Conservation (phyloP, 148 eudicot species). For the Chenopodium suecicum region DNA sequence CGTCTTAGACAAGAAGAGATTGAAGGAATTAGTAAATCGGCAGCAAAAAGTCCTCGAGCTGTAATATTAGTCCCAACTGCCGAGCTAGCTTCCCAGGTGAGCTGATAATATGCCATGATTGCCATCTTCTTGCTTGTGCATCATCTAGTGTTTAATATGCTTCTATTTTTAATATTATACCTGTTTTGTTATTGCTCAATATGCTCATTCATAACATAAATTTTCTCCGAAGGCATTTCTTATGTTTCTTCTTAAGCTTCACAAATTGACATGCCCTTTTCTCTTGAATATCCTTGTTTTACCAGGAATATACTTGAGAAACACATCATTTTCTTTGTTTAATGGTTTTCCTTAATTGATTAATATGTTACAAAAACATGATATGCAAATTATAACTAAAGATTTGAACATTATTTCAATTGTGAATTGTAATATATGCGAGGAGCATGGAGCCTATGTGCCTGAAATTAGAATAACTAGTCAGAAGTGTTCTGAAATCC, state of each 20-base stretch:
- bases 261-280: background rate
- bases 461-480: background rate
- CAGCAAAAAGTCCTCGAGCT: conserved; percentile 76
- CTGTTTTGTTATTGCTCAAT: background rate
- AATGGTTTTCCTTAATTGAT: background rate
- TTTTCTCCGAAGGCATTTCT: background rate
- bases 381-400: background rate
- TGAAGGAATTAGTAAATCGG: conserved; percentile 66
- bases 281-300: background rate
- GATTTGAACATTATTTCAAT: background rate
- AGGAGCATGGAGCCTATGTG: background rate
- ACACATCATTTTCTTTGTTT: background rate
- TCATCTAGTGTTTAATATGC: background rate
- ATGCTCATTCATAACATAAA: background rate
- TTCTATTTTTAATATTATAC: background rate
- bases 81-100: conserved; percentile 93
- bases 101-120: conserved; percentile 6
- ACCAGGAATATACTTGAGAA: background rate
- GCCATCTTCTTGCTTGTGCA: background rate
- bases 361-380: background rate
- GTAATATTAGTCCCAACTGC: conserved; percentile 91
- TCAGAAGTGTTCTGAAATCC: background rate
- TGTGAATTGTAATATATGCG: background rate
- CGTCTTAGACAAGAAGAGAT: conserved; percentile 87
- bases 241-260: background rate